Percentiles rank a stretch among this genome's conserved stretches.
Conservation (phyloP, 371 early-diverging fungal species). For the Mycotypha africana region DNA sequence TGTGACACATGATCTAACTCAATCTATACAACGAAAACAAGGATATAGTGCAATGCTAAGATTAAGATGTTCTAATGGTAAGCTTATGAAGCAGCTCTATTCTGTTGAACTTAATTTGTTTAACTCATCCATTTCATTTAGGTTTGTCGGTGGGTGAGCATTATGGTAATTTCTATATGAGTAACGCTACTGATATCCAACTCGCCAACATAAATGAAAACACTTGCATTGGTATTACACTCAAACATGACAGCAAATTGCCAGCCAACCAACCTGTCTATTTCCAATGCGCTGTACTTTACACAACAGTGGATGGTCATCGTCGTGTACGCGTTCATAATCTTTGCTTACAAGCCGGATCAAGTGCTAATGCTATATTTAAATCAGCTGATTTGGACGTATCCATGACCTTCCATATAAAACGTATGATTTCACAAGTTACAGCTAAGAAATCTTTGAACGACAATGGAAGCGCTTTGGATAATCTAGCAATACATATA, state of each 20-base stretch:
- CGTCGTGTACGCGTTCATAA: constrained; percentile 93
- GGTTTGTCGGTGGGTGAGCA: constrained; percentile 80
- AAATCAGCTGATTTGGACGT: constrained; percentile 90
- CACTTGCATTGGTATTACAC: constrained; percentile 72
- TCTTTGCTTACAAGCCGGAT: constrained; percentile 73
- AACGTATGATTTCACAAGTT: constrained; percentile 70
- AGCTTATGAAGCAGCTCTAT: neutral
- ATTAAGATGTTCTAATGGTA: constrained; percentile 86
- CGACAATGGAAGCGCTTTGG: constrained; percentile 73
- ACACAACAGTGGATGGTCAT: constrained; percentile 84
- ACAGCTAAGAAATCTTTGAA: constrained; percentile 58
- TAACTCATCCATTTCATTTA: constrained; percentile 15
- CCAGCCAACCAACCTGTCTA: constrained; percentile 74
- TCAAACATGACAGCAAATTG: constrained; percentile 85
- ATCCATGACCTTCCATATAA: constrained; percentile 78
- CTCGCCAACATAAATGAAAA: constrained; percentile 83
- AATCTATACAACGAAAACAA: constrained; percentile 43
- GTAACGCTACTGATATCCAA: constrained; percentile 88
- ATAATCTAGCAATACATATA: constrained; percentile 77
- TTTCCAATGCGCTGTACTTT: constrained; percentile 89
- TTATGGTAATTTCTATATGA: constrained; percentile 91
- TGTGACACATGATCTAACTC: constrained; percentile 65
- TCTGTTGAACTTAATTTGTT: neutral
- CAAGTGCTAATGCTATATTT: constrained; percentile 77
- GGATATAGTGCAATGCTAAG: constrained; percentile 89